phyloP scores from a whole-genome alignment of 202 grass and related monocot genomes.

The Carex arenaria region DNA sequence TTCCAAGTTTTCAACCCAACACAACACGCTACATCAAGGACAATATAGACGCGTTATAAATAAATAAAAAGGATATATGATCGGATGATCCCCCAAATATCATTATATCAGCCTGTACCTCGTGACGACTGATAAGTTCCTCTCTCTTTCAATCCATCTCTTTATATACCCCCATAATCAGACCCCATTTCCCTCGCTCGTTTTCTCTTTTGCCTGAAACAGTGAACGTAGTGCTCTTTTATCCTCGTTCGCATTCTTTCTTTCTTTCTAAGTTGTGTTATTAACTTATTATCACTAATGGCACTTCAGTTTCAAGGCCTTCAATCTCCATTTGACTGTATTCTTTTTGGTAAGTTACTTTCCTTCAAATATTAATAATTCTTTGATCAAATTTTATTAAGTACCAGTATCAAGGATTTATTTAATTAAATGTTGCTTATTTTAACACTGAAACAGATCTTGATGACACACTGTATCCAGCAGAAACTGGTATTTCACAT shows the following conservation, averaged over 20 bases:
- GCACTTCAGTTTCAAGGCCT: slow-evolving; percentile 7
- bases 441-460: slow-evolving; percentile 43
- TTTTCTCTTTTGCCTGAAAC: slow-evolving; percentile 17
- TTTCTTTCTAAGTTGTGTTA: not conserved
- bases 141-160: slow-evolving; percentile 3
- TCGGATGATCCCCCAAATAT: not conserved
- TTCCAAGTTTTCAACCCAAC: not conserved
- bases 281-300: not conserved
- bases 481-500: slow-evolving; percentile 41
- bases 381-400: not conserved
- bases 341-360: slow-evolving; percentile 49
- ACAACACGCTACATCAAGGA: slow-evolving; percentile 8
- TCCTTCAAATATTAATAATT: not conserved
- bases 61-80: not conserved
- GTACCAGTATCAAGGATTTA: not conserved
- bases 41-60: not conserved
- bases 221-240: not conserved
- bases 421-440: not conserved
- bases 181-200: not conserved
- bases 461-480: slow-evolving; percentile 90
- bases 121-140: not conserved
- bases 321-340: slow-evolving; percentile 51
- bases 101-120: not conserved
- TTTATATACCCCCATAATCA: slow-evolving; percentile 19
- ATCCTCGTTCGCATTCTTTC: not conserved